Conservation (phyloP, 371 early-diverging fungal genomes). For the Cladochytrium tenue region DNA sequence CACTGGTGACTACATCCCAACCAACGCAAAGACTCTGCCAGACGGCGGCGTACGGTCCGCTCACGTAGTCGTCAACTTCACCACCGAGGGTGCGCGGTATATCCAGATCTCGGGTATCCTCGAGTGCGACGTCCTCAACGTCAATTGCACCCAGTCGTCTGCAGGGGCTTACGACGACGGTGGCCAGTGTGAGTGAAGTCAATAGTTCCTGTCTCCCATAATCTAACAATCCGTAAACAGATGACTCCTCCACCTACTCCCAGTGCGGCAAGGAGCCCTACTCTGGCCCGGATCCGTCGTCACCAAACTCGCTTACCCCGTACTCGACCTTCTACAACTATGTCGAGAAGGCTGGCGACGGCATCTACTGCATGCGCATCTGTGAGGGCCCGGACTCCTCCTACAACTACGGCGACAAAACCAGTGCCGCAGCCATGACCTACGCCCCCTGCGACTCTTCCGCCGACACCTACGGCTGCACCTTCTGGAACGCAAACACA, state of each 20-base stretch:
- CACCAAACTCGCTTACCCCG: neutral
- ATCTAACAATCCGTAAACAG: neutral
- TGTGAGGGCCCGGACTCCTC: conserved; percentile 9
- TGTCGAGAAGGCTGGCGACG: conserved; percentile 18
- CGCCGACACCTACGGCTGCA: conserved; percentile 23
- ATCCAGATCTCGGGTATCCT: conserved; percentile 19
- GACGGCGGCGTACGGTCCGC: conserved; percentile 19
- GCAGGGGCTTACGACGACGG: conserved; percentile 27
- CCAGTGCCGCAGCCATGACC: conserved; percentile 3
- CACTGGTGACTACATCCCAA: conserved; percentile 28
- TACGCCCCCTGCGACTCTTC: conserved; percentile 23
- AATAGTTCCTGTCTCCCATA: neutral
- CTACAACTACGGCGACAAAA: conserved; percentile 5
- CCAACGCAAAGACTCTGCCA: conserved; percentile 15
- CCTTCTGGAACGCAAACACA: conserved; percentile 1
- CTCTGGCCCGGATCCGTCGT: conserved; percentile 24
- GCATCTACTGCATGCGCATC: conserved; percentile 16
- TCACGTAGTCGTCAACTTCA: conserved; percentile 21
- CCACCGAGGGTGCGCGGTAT: conserved; percentile 14
- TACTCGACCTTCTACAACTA: conserved; percentile 8
- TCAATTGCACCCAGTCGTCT: conserved; percentile 19
- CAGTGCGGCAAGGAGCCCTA: conserved; percentile 35
- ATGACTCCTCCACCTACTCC: conserved; percentile 15
- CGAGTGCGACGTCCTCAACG: conserved; percentile 20
- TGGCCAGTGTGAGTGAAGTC: conserved; percentile 17